phyloP scores from a whole-genome alignment of 2,329 filamentous ascomycete genomes.

The Arthroderma sp. region DNA sequence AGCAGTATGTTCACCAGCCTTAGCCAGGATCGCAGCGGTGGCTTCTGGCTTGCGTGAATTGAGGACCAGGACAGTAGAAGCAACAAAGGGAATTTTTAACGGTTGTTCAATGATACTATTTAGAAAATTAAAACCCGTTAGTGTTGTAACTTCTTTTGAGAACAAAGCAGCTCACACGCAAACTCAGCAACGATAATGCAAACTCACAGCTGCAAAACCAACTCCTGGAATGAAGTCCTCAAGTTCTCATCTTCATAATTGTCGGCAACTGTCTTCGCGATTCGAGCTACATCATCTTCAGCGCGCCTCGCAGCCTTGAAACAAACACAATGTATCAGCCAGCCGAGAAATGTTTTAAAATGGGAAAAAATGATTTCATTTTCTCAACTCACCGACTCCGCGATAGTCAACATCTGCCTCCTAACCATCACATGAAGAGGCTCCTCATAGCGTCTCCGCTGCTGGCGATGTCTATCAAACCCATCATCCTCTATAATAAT shows the following conservation, averaged over 20 bases:
- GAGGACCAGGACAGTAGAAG: slow-evolving; percentile 64
- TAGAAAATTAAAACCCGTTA: slow-evolving; percentile 8
- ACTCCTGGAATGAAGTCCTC: slow-evolving; percentile 56
- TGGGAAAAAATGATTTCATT: not conserved
- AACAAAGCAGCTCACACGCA: not conserved
- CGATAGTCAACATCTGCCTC: slow-evolving; percentile 65
- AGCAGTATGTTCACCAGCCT: slow-evolving; percentile 50
- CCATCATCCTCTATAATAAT: slow-evolving; percentile 57
- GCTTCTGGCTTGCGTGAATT: slow-evolving; percentile 69
- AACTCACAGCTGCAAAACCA: slow-evolving; percentile 58
- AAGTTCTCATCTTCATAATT: slow-evolving; percentile 78
- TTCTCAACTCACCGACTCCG: slow-evolving; percentile 49
- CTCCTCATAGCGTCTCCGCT: slow-evolving; percentile 61
- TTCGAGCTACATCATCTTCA: slow-evolving; percentile 61
- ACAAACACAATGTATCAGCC: not conserved
- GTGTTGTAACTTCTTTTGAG: slow-evolving; percentile 4
- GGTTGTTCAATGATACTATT: slow-evolving; percentile 67
- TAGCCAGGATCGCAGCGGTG: slow-evolving; percentile 54
- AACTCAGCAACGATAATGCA: not conserved
- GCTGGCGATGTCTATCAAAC: slow-evolving; percentile 53
- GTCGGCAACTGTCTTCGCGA: slow-evolving; percentile 65
- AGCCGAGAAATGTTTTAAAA: slow-evolving; percentile 3
- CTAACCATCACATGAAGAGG: slow-evolving; percentile 59
- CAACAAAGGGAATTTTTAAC: slow-evolving; percentile 92
- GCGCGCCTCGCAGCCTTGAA: slow-evolving; percentile 53